Evolutionary conservation across 768 basidiomycete genomes (phyloP).

Genomic region (Trametes elegans): DNA sequence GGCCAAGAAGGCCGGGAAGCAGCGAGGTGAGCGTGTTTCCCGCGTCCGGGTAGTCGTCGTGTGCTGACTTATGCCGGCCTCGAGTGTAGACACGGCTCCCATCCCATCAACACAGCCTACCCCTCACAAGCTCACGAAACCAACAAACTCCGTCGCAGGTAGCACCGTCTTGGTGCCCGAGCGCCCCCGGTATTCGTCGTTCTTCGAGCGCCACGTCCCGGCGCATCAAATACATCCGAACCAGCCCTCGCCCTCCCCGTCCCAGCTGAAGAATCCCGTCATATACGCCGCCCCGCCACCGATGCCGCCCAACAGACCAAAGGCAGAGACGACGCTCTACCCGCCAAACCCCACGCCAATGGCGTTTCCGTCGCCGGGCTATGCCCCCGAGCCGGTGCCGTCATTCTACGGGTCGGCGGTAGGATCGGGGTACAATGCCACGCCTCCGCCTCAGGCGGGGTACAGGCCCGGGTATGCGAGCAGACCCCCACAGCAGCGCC

Average conservation of each 20-base stretch:
- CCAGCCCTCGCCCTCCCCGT: slow-evolving; percentile 42
- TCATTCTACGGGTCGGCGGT: slow-evolving; percentile 6
- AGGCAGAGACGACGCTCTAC: background rate
- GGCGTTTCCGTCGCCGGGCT: slow-evolving; percentile 5
- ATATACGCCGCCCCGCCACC: slow-evolving; percentile 40
- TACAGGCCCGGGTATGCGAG: background rate
- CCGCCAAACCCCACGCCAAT: background rate
- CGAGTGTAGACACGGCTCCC: background rate
- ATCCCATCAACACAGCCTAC: background rate
- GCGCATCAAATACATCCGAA: slow-evolving; percentile 36
- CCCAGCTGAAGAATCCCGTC: slow-evolving; percentile 40
- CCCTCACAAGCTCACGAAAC: slow-evolving; percentile 6
- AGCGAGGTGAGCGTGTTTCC: background rate
- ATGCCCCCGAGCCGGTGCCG: background rate
- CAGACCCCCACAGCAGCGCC: background rate
- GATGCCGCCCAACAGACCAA: background rate
- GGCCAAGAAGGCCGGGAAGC: slow-evolving; percentile 27
- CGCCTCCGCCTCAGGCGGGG: background rate
- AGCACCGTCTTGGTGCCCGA: background rate
- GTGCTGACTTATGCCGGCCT: background rate
- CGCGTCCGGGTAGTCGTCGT: background rate
- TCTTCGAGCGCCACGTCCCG: slow-evolving; percentile 25
- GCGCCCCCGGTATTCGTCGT: background rate
- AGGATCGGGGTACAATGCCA: background rate
- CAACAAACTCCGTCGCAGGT: background rate